These are phyloP conservation scores for Nephromyces sp. DNA, from an alignment of 169 alveolate genomes.

Conservation along the genomic window DNA sequence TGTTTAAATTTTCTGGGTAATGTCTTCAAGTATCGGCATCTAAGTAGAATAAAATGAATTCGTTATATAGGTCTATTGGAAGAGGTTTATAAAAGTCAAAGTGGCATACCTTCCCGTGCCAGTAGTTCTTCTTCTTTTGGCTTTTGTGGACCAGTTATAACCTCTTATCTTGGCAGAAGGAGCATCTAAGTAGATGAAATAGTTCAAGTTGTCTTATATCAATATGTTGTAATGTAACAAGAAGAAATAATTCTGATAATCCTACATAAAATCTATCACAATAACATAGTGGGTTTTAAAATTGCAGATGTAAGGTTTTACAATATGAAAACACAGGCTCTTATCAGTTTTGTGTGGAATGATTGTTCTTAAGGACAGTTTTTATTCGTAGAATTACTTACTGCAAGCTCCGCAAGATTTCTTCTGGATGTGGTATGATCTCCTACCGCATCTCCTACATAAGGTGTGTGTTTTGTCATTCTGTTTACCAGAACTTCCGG, in stretches of 20 bases:
- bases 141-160: conserved; percentile 91
- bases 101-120: conserved; percentile 85
- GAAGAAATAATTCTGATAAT: too few relatives aligned
- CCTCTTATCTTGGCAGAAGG: conserved; percentile 87
- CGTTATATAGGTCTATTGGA: not conserved
- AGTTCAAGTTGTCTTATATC: too few relatives aligned
- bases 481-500: conserved; percentile 88
- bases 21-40: conserved; percentile 87
- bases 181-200: conserved; percentile 30
- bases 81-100: not conserved
- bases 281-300: too few relatives aligned
- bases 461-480: conserved; percentile 90
- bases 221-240: too few relatives aligned
- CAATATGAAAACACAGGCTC: too few relatives aligned
- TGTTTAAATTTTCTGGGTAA: conserved; percentile 88
- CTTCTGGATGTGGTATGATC: conserved; percentile 87
- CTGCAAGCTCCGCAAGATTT: conserved; percentile 92
- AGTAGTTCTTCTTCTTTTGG: conserved; percentile 84
- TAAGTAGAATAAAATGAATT: too few relatives aligned
- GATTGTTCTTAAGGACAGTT: too few relatives aligned
- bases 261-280: too few relatives aligned
- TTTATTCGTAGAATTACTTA: not conserved
- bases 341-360: too few relatives aligned
- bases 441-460: conserved; percentile 90
- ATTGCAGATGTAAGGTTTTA: too few relatives aligned